Evolutionary conservation across 1,139 yeast genomes (phyloP), one percentile per base, ranked within the genome.

Genomic region (Magnusiomyces fungicola): DNA sequence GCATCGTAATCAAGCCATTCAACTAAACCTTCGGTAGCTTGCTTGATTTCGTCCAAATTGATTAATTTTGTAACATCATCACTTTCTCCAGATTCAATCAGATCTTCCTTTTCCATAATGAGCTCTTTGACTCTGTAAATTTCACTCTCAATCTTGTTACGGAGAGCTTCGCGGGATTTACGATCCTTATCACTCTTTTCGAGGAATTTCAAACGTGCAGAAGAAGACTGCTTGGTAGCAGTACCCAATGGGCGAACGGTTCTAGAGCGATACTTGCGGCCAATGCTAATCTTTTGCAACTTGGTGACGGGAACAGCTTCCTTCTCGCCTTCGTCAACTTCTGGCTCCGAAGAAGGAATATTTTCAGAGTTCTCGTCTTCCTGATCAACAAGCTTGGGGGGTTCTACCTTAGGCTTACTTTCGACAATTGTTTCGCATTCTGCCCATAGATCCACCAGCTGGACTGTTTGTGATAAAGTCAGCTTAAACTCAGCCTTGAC

Each of bases 71-170:
- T 22, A 3, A 19, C 32, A 5, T n/a, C 18, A 3, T 29, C 19
- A 12, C 19, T 24, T 2, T 14, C 14, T 9, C 19, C 25, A 22
- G 23, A 19, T 27, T 44, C 47, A 10, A 9, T 12, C 14, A 30
- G 23, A 6, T 45, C 47, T 23, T 45, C 43, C 10, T 27, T 14
- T 24, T 29, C 21, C 14, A 16, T n/a, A 18, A 37, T 24, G 37
- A 49, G n/a, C n/a, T 49, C 52, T 33, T 52, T 52, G 16, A 63
- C 61, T 48, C 62, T 55, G 55, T 68, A 68, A 36, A 68, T 58
- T 37, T 61, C 56, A 14, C 64, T 60, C 51, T 68, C 72, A 19
- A 69, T 60, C 32, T 55, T 58, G 51, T 68, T 68, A 32, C 66
- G 58, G 2, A 66, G 61, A 23, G 60, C 58, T 33, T 67, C 71